Evolutionary conservation across 306 rosid species (phyloP), one percentile per base, ranked within the genome.

Genomic region (Lathyrus aphaca): DNA sequence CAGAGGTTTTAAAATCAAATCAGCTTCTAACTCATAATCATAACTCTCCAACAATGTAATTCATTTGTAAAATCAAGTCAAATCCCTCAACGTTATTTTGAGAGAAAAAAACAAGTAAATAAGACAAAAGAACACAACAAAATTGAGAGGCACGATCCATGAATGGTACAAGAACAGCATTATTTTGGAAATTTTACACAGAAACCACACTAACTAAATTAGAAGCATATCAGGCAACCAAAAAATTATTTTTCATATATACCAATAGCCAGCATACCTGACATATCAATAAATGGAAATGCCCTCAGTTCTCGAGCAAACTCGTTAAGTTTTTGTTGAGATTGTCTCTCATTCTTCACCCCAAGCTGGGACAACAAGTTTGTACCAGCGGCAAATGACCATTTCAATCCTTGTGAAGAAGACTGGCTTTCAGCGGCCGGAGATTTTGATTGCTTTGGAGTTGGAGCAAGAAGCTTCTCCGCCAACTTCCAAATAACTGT

Each of bases 401-500:
- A 91, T 69, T 83, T 88, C 77, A 77, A 62, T 72, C 90, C 98
- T 77, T 82, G 84, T 23, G 83, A 81, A 44, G 88, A 25, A 29
- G 87, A 58, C 61, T 84, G 88, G 51, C 58, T 79, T 69, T 87
- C 92, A 3, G 39, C 75, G 1, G 88, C 56, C 3, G 85, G 54
- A 67, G 92, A 37, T 75, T 72, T 82, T 44, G 68, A 64, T 39
- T 82, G 82, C 80, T 85, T 88, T 0, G 89, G 91, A 77, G 68
- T 79, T 1, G 95, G 97, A 76, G 42, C 56, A 62, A 87, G 79
- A 67, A 91, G 77, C 80, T 83, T 94, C 87, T 87, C 96, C 84
- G 84, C 92, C 83, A 94, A 61, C 80, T 88, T 94, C 99, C 97
- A 94, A 78, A 94, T 56, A 87, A 94, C 99, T 94, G 99, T 85